Evolutionary conservation across 345 rosid species (phyloP).

Genomic region (Eutrema yunnanense): DNA sequence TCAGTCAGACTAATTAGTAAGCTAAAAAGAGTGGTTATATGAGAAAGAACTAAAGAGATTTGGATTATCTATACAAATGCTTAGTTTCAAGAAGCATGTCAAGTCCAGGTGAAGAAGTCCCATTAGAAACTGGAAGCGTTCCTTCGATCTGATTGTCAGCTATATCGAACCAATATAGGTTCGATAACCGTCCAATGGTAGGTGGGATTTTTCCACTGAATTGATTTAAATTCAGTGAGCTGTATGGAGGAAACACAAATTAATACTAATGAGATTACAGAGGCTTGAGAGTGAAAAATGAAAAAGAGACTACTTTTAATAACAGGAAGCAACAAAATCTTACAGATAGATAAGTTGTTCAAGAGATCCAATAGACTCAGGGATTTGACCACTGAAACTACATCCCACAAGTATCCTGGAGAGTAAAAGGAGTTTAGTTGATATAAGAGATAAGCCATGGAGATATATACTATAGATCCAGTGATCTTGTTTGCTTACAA

Average conservation of each 20-base stretch:
- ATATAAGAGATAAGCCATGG: background rate
- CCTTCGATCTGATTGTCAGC: slow-evolving; percentile 75
- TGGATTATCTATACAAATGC: slow-evolving; percentile 61
- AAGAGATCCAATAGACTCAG: slow-evolving; percentile 60
- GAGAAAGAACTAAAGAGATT: background rate
- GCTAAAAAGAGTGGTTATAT: background rate
- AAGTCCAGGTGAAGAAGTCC: slow-evolving; percentile 60
- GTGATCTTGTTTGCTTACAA: slow-evolving; percentile 46
- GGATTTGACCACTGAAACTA: slow-evolving; percentile 61
- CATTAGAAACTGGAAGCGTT: slow-evolving; percentile 68
- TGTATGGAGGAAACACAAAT: slow-evolving; percentile 27
- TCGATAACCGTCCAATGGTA: slow-evolving; percentile 57
- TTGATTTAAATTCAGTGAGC: slow-evolving; percentile 68
- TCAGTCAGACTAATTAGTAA: slow-evolving; percentile 1
- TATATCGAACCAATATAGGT: slow-evolving; percentile 78
- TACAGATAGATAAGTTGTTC: slow-evolving; percentile 49
- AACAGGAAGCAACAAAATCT: slow-evolving; percentile 10
- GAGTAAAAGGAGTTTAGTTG: background rate
- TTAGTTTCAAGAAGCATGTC: slow-evolving; percentile 56
- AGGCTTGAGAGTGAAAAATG: background rate
- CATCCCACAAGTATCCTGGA: slow-evolving; percentile 75
- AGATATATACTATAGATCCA: background rate
- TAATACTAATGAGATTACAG: background rate
- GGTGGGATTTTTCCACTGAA: slow-evolving; percentile 71
- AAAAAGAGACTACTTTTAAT: background rate